These are phyloP conservation scores for Russula foetens DNA, from an alignment of 768 basidiomycete species.

Conservation along the genomic window DNA sequence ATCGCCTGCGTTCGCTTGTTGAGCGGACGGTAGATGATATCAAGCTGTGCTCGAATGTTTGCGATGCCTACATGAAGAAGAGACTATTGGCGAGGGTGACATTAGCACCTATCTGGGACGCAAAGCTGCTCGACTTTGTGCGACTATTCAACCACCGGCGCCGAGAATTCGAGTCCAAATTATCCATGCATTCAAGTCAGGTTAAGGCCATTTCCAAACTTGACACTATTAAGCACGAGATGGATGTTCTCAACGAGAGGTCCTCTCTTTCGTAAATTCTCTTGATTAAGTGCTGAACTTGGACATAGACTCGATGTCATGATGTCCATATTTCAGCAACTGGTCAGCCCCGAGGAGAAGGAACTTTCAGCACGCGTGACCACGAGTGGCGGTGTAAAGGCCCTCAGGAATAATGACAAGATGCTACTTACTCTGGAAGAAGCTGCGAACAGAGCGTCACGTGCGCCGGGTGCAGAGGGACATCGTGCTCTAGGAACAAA, in stretches of 20 bases:
- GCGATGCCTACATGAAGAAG: constrained; percentile 29
- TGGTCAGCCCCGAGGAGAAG: constrained; percentile 16
- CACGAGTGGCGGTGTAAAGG: constrained; percentile 22
- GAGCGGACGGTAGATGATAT: constrained; percentile 25
- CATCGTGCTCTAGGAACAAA: not conserved
- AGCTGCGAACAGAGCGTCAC: constrained; percentile 3
- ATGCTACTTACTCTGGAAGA: constrained; percentile 19
- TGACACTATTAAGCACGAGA: not conserved
- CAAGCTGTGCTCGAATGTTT: constrained; percentile 26
- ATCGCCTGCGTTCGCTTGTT: constrained; percentile 28
- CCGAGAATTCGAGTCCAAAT: constrained; percentile 25
- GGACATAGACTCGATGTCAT: constrained; percentile 14
- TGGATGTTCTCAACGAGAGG: constrained; percentile 15
- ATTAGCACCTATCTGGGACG: constrained; percentile 25
- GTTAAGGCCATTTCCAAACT: constrained; percentile 7
- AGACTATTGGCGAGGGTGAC: constrained; percentile 25
- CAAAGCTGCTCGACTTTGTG: constrained; percentile 22
- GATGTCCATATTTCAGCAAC: constrained; percentile 11
- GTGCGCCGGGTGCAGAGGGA: not conserved
- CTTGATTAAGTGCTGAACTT: not conserved
- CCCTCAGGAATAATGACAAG: constrained; percentile 20
- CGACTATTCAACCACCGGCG: constrained; percentile 22
- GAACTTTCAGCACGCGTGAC: constrained; percentile 8
- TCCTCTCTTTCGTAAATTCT: not conserved
- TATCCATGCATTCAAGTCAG: constrained; percentile 25